phyloP scores from a whole-genome alignment of 2,329 filamentous ascomycete species.

The Arthroderma uncinatum region DNA sequence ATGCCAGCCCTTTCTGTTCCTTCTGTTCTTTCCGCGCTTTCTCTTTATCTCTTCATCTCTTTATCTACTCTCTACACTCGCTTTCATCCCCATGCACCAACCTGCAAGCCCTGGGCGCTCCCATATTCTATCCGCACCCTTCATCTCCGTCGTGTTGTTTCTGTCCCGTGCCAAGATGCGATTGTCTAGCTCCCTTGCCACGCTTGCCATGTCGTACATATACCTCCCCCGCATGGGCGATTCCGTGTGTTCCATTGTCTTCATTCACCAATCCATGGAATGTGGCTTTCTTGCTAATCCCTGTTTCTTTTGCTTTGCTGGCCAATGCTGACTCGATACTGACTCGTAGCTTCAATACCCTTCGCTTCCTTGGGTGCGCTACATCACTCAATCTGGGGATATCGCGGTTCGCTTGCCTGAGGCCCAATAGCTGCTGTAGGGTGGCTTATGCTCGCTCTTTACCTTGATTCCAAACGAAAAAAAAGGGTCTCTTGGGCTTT shows the following conservation, averaged over 20 bases:
- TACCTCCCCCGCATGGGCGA: background rate
- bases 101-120: background rate
- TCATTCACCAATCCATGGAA: background rate
- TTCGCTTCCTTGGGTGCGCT: constrained; percentile 92
- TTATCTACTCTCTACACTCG: background rate
- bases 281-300: background rate
- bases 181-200: constrained; percentile 3
- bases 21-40: background rate
- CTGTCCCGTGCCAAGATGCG: background rate
- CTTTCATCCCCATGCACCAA: background rate
- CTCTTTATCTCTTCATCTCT: background rate
- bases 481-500: background rate
- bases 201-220: constrained; percentile 2
- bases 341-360: constrained; percentile 81
- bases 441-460: background rate
- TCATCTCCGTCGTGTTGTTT: background rate
- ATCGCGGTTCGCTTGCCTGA: constrained; percentile 94
- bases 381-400: constrained; percentile 96
- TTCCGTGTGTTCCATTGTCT: background rate
- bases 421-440: constrained; percentile 48
- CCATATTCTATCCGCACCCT: background rate
- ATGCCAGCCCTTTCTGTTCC: constrained; percentile 3
- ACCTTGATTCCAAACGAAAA: background rate
- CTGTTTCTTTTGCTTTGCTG: background rate
- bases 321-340: background rate